Conservation (phyloP, 306 rosid species). For the Vicia villosa region DNA sequence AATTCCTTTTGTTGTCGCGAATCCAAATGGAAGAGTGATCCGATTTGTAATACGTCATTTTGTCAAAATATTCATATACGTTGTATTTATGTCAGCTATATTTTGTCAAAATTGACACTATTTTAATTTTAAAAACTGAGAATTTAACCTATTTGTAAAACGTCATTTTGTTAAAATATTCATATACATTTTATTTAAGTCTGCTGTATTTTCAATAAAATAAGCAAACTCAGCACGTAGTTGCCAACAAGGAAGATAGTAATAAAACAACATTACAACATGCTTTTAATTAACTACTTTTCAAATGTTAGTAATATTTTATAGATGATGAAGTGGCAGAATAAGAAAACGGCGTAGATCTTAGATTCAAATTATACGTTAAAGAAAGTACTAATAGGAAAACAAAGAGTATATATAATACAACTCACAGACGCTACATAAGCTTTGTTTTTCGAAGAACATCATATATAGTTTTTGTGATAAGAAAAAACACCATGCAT, state of each 20-base stretch:
- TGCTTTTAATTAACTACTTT: neutral
- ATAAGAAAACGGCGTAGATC: neutral
- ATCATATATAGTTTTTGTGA: neutral
- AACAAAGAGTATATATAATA: neutral
- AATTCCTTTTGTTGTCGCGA: no score
- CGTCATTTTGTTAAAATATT: neutral
- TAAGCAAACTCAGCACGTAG: neutral
- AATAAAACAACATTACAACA: neutral
- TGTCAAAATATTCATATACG: neutral
- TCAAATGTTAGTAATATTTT: neutral
- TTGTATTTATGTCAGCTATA: neutral
- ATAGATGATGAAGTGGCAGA: neutral
- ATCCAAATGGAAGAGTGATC: no score
- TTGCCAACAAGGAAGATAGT: constrained; percentile 8
- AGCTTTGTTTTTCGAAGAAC: neutral
- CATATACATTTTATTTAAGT: neutral
- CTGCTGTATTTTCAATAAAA: constrained; percentile 9
- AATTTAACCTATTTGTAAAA: neutral
- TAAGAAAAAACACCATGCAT: no score
- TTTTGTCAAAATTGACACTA: no score
- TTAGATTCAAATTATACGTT: neutral
- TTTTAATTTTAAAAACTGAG: no score
- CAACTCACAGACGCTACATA: neutral
- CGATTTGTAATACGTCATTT: neutral
- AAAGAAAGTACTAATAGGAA: neutral